A percentile compares a stretch with the other conserved stretches of the same genome.
phyloP scores from a whole-genome alignment of 2,329 filamentous ascomycete genomes.

The Hypomyces perniciosus region DNA sequence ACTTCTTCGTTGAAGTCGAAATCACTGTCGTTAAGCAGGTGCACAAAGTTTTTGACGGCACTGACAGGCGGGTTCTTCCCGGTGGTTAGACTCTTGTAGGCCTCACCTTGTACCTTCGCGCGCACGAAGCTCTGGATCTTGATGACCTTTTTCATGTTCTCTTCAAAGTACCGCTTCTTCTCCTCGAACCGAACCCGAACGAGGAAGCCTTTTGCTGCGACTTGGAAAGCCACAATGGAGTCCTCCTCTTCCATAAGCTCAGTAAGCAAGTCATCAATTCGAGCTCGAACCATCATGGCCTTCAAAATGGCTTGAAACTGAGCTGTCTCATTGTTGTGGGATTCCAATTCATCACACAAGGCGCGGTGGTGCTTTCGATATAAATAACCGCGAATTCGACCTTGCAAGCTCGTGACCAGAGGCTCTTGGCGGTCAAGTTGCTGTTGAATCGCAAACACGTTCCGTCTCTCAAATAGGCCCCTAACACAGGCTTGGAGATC shows the following conservation, averaged over 20 bases:
- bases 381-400: conserved; percentile 58
- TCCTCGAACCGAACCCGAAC: conserved; percentile 72
- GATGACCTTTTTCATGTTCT: conserved; percentile 98
- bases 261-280: conserved; percentile 66
- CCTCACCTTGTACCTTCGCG: conserved; percentile 91
- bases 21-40: conserved; percentile 94
- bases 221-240: conserved; percentile 67
- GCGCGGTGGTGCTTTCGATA: conserved; percentile 54
- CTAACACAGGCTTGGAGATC: conserved; percentile 54
- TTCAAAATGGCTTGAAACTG: conserved; percentile 70
- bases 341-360: conserved; percentile 64
- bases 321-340: conserved; percentile 60
- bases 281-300: conserved; percentile 70
- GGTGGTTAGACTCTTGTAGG: conserved; percentile 92
- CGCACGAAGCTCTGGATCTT: conserved; percentile 97
- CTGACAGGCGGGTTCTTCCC: conserved; percentile 96
- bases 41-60: conserved; percentile 96
- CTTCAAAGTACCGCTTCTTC: conserved; percentile 81
- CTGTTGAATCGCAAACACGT: conserved; percentile 42
- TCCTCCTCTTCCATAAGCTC: conserved; percentile 81
- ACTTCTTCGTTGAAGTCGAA: conserved; percentile 99
- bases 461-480: conserved; percentile 54
- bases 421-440: conserved; percentile 53
- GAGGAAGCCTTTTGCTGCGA: conserved; percentile 64
- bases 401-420: conserved; percentile 59